These are phyloP conservation scores for Lactarius sanguifluus DNA, from an alignment of 768 basidiomycete genomes.

Conservation along the genomic window DNA sequence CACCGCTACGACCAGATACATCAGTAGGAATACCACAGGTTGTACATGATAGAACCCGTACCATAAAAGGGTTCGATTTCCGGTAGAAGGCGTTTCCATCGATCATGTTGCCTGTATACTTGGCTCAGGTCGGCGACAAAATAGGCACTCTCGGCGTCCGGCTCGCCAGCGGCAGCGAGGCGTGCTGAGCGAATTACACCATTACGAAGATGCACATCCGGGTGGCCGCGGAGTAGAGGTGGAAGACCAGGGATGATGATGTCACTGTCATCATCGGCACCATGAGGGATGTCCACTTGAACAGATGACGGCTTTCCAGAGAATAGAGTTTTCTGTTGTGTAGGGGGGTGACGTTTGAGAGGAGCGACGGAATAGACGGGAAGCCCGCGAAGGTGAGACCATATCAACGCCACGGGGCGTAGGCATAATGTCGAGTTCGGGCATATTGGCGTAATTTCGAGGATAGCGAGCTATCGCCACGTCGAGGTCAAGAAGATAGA, in stretches of 20 bases:
- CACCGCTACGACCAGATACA: constrained; percentile 56
- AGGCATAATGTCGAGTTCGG: constrained; percentile 53
- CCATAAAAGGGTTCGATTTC: constrained; percentile 95
- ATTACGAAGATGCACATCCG: constrained; percentile 70
- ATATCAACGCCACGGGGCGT: constrained; percentile 36
- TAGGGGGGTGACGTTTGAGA: constrained; percentile 29
- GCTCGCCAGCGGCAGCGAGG: constrained; percentile 50
- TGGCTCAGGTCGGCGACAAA: constrained; percentile 93
- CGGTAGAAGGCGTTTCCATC: constrained; percentile 77
- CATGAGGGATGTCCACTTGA: constrained; percentile 2
- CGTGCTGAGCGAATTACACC: constrained; percentile 69
- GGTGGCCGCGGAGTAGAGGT: constrained; percentile 64
- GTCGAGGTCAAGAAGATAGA: constrained; percentile 19
- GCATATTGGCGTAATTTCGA: constrained; percentile 43
- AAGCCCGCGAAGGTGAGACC: constrained; percentile 32
- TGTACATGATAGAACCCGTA: constrained; percentile 43
- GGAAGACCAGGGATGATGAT: constrained; percentile 62
- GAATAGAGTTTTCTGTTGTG: background rate
- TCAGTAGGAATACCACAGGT: constrained; percentile 49
- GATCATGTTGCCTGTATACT: constrained; percentile 80
- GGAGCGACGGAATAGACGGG: constrained; percentile 13
- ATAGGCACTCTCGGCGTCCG: constrained; percentile 89
- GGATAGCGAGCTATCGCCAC: constrained; percentile 3
- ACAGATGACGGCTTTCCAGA: background rate
- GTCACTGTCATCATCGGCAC: constrained; percentile 35